These are phyloP conservation scores for Saccharomycopsis crataegensis DNA, from an alignment of 1,139 yeast species.

Conservation along the genomic window DNA sequence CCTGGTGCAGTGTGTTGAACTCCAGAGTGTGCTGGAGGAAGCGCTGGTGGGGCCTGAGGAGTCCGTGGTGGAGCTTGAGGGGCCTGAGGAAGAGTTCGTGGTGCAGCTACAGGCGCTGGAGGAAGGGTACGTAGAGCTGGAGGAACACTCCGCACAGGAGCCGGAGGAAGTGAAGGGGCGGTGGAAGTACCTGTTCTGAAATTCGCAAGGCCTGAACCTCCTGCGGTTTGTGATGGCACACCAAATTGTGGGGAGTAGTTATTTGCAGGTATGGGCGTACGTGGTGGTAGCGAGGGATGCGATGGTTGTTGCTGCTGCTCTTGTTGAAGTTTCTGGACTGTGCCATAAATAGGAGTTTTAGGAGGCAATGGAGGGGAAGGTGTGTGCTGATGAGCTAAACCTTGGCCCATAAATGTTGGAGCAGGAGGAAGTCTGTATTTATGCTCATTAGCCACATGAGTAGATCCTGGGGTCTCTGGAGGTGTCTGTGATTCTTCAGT, in stretches of 20 bases:
- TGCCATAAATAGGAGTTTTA: not conserved
- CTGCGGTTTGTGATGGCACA: not conserved
- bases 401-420: constrained; percentile 16
- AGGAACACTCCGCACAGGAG: not conserved
- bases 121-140: constrained; percentile 3
- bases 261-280: constrained; percentile 21
- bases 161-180: not conserved
- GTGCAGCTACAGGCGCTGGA: not conserved
- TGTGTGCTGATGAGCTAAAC: constrained; percentile 14
- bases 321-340: not conserved
- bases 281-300: constrained; percentile 25
- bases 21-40: not conserved
- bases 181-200: not conserved
- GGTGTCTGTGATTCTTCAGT: constrained; percentile 24
- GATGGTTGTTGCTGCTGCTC: constrained; percentile 16
- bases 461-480: constrained; percentile 23
- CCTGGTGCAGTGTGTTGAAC: not conserved
- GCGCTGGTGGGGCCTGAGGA: not conserved
- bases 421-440: constrained; percentile 23
- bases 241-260: constrained; percentile 1
- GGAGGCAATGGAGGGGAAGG: constrained; percentile 23
- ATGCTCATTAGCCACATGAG: constrained; percentile 23
- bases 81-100: not conserved
- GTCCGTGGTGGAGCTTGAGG: not conserved
- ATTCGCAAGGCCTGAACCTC: not conserved